A percentile compares a stretch with the other conserved stretches of the same genome.
These are phyloP conservation scores for Lolium rigidum DNA, from an alignment of 176 grass and related monocot genomes.

Conservation along the genomic window DNA sequence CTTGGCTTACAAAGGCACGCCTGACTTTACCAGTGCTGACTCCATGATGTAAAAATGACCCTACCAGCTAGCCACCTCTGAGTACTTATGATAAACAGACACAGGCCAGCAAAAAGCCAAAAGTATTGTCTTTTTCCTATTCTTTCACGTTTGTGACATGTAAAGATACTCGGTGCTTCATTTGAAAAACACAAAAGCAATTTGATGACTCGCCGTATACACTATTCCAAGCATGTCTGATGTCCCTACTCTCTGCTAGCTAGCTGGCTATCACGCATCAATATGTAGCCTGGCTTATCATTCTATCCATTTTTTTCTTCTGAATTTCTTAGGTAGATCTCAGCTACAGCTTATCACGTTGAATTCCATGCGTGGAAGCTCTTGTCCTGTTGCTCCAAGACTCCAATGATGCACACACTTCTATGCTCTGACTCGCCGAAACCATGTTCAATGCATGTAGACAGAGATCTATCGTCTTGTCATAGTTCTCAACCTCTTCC, in stretches of 20 bases:
- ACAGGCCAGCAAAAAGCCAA: neutral
- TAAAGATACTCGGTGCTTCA: neutral
- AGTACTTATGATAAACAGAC: neutral
- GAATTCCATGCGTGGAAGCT: neutral
- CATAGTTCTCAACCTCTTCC: neutral
- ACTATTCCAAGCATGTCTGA: neutral
- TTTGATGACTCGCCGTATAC: slow-evolving; percentile 22
- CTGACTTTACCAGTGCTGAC: neutral
- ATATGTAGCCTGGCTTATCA: slow-evolving; percentile 58
- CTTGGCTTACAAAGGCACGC: neutral
- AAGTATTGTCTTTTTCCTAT: neutral
- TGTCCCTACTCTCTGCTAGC: neutral
- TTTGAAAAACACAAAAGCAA: neutral
- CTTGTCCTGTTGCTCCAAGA: slow-evolving; percentile 8
- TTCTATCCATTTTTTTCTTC: neutral
- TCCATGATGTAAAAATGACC: neutral
- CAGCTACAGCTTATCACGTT: slow-evolving; percentile 39
- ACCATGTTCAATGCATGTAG: slow-evolving; percentile 43
- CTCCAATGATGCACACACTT: slow-evolving; percentile 31
- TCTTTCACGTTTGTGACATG: slow-evolving; percentile 18
- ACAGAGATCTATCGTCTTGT: neutral
- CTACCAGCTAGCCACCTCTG: too few relatives aligned
- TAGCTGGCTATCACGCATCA: slow-evolving; percentile 39
- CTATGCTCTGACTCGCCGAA: neutral
- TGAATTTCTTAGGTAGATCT: slow-evolving; percentile 34